These are phyloP conservation scores for Suillus plorans DNA, from an alignment of 768 basidiomycete genomes.

Conservation along the genomic window DNA sequence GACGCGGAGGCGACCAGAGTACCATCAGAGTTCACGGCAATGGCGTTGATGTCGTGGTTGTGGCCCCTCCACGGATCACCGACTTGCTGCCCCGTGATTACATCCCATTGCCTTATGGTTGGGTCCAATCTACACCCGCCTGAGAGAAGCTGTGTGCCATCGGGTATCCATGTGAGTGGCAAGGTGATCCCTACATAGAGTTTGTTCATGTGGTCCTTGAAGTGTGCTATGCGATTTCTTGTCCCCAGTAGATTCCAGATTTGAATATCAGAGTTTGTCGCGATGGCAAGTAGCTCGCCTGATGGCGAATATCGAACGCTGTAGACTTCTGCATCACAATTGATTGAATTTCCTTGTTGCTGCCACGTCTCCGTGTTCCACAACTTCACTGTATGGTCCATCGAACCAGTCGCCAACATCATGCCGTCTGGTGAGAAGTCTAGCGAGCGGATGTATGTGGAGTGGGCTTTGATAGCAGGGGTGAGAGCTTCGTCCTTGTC, in stretches of 20 bases:
- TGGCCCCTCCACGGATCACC: neutral
- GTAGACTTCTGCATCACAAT: neutral
- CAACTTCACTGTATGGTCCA: neutral
- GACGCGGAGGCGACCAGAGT: neutral
- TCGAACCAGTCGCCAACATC: neutral
- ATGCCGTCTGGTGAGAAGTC: neutral
- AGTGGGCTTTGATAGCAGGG: neutral
- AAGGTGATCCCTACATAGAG: neutral
- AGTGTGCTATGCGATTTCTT: neutral
- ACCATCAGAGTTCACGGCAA: neutral
- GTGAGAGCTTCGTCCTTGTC: neutral
- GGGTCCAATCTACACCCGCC: neutral
- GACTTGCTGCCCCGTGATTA: neutral
- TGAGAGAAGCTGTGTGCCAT: neutral
- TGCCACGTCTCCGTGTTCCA: neutral
- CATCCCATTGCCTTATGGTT: neutral
- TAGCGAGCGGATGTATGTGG: neutral
- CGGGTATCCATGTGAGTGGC: neutral
- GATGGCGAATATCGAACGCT: neutral
- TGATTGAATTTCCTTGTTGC: neutral
- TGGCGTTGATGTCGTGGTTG: neutral
- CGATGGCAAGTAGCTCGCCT: neutral
- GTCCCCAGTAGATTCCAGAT: neutral
- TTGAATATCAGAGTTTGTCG: conserved; percentile 1
- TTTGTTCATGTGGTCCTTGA: neutral